Conservation (phyloP, 306 rosid species). For the Coriaria nepalensis region DNA sequence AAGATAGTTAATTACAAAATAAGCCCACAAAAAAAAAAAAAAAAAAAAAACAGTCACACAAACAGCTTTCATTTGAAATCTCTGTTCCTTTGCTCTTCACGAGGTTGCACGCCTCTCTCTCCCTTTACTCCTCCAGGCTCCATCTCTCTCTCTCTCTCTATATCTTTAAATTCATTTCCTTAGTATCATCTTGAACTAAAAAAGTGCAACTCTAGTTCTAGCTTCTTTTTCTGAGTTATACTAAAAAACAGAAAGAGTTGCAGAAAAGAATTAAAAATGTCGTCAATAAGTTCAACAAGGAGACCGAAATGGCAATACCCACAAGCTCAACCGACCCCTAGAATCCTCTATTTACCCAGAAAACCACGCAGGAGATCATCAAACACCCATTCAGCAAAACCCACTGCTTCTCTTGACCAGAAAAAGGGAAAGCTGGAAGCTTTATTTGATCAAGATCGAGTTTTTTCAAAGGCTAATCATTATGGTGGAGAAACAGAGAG, state of each 20-base stretch:
- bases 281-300: conserved; percentile 27
- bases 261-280: conserved; percentile 19
- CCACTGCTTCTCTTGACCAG: conserved; percentile 14
- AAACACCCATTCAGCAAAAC: conserved; percentile 20
- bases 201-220: too few species aligned
- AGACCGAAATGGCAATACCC: conserved; percentile 64
- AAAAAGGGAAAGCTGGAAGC: conserved; percentile 40
- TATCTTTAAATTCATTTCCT: conserved; percentile 6
- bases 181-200: too few species aligned
- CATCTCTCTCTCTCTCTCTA: conserved; percentile 11
- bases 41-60: conserved; percentile 4
- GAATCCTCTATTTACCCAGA: conserved; percentile 65
- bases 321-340: conserved; percentile 67
- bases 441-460: conserved; percentile 48
- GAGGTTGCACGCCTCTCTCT: conserved; percentile 76
- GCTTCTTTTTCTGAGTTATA: too few species aligned
- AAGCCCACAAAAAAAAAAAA: neutral
- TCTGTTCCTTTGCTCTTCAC: conserved; percentile 50
- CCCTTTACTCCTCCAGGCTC: conserved; percentile 10
- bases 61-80: conserved; percentile 84
- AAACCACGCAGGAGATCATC: conserved; percentile 48
- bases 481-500: conserved; percentile 21
- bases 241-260: conserved; percentile 8
- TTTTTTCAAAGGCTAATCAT: conserved; percentile 13
- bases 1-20: neutral